These are phyloP conservation scores for Pichia sp. DNA, from an alignment of 1,139 yeast species.

Conservation along the genomic window DNA sequence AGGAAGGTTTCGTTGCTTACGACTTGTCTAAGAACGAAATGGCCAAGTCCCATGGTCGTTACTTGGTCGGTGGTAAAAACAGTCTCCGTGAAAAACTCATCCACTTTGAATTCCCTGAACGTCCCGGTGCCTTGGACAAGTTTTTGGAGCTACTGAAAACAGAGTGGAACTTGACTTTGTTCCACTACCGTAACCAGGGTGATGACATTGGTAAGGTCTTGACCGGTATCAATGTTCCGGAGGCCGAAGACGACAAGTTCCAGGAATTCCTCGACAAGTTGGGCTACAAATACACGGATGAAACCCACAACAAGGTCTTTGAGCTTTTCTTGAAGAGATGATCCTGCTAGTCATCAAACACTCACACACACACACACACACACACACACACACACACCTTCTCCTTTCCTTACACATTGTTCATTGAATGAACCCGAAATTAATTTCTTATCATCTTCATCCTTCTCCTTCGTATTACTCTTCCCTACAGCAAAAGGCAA, in stretches of 20 bases:
- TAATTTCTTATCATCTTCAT: not conserved
- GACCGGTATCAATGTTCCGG: slow-evolving; percentile 85
- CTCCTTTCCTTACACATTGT: not conserved
- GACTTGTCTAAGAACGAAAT: slow-evolving; percentile 90
- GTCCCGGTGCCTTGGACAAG: slow-evolving; percentile 86
- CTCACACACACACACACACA: no score
- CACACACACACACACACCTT: no score
- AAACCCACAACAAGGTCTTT: slow-evolving; percentile 79
- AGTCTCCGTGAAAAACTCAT: slow-evolving; percentile 69
- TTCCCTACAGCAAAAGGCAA: not conserved
- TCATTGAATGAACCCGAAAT: not conserved
- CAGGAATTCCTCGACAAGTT: slow-evolving; percentile 63
- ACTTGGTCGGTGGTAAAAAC: slow-evolving; percentile 87
- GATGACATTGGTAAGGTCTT: slow-evolving; percentile 89
- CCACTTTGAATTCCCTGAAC: slow-evolving; percentile 93
- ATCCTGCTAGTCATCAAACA: not conserved
- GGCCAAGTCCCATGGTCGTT: slow-evolving; percentile 95
- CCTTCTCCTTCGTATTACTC: not conserved
- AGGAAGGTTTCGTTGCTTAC: slow-evolving; percentile 58
- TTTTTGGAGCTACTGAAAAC: slow-evolving; percentile 68
- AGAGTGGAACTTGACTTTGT: slow-evolving; percentile 87
- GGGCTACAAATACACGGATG: slow-evolving; percentile 77
- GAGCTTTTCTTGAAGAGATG: slow-evolving; percentile 54
- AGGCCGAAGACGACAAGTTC: slow-evolving; percentile 58
- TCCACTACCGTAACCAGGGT: slow-evolving; percentile 96